phyloP scores from a whole-genome alignment of 2,329 filamentous ascomycete genomes.

The Didymella sp. region DNA sequence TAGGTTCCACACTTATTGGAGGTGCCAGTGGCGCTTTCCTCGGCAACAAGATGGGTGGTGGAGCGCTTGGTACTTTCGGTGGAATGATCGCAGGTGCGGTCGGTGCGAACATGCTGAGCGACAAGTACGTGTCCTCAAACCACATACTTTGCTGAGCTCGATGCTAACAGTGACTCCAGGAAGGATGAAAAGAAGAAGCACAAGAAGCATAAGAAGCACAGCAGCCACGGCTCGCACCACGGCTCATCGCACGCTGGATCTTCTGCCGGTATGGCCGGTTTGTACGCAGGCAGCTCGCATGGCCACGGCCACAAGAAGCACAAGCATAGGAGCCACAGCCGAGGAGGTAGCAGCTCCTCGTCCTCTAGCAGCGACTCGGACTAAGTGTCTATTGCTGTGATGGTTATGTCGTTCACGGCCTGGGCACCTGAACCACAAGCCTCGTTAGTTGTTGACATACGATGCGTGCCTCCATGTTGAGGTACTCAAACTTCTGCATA shows the following conservation, averaged over 20 bases:
- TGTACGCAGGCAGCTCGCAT: slow-evolving; percentile 42
- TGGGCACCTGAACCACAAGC: too few relatives aligned
- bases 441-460: neutral
- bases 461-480: neutral
- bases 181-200: slow-evolving; percentile 47
- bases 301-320: slow-evolving; percentile 40
- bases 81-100: slow-evolving; percentile 62
- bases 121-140: slow-evolving; percentile 43
- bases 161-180: slow-evolving; percentile 21
- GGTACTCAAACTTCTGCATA: neutral
- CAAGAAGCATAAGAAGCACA: slow-evolving; percentile 48
- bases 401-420: neutral
- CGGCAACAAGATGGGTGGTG: slow-evolving; percentile 62
- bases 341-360: slow-evolving; percentile 37
- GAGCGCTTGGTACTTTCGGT: slow-evolving; percentile 59
- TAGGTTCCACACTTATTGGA: slow-evolving; percentile 62
- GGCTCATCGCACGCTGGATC: slow-evolving; percentile 42
- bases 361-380: slow-evolving; percentile 49
- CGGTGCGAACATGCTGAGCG: slow-evolving; percentile 61
- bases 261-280: slow-evolving; percentile 43
- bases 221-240: slow-evolving; percentile 36
- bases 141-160: too few relatives aligned
- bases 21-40: slow-evolving; percentile 63
- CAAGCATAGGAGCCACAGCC: slow-evolving; percentile 43
- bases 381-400: slow-evolving; percentile 18